Base-by-base conservation (phyloP, 345 rosid species). In the Rhodamnia argentea region DNA sequence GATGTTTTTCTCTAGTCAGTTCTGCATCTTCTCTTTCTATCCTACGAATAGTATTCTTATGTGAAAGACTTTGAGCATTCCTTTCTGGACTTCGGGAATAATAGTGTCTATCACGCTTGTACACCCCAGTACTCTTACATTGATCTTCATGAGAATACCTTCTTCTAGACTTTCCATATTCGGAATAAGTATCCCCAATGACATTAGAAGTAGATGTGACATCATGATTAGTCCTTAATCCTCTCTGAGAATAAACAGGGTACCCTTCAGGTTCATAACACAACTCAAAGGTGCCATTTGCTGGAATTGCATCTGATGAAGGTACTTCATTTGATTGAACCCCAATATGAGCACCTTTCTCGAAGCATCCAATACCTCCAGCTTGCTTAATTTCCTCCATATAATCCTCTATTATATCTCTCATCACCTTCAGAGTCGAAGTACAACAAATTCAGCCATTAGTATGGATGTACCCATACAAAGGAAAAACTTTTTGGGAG, bases 301-400 rank as follows among this genome's bases (percentile, higher is more conserved):
- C 85, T 82, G n/a, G 29, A 86, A 50, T 52, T 51, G 87, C 86
- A 81, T 86, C 78, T 51, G 83, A 11, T 86, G 87, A 78, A 32
- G 90, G 70, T 51, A 89, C 54, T 52, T 86, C 86, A 75, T 91
- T 89, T 32, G 86, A 86, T 82, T 87, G 76, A 58, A 86, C 85
- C 87, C 84, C 92, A 85, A 87, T 87, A 84, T 86, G 92, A 64
- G 90, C 84, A 85, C 88, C 92, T 85, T 92, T 94, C 84, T 91
- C 98, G 90, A 95, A 93, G 89, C 92, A 92, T 84, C 99, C 98
- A 90, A 97, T 97, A 26, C 98, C 97, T 83, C 99, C 95, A 26
- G 99, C 96, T 91, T 90, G 89, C 90, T 90, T 96, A 83, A 97
- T 92, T 90, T 94, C 98, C 84, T 93, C 95, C 87, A 94, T 96